Conservation (phyloP, 202 grass and related monocot species). For the Musa balbisiana region DNA sequence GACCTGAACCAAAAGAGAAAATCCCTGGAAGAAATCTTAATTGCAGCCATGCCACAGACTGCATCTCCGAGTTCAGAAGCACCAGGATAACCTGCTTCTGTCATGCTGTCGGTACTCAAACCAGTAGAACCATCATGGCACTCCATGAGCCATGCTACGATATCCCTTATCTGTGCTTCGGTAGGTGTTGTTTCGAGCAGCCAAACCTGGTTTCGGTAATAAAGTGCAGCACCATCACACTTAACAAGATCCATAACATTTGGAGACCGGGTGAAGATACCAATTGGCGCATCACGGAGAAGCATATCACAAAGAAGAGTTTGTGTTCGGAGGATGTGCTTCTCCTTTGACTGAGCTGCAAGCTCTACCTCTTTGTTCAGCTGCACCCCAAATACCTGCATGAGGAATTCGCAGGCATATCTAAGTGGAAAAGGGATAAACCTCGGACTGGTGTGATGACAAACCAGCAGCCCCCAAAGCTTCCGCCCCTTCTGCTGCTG, state of each 20-base stretch:
- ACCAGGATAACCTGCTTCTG: slow-evolving; percentile 78
- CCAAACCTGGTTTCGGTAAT: slow-evolving; percentile 76
- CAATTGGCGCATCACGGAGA: slow-evolving; percentile 75
- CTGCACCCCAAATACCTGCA: slow-evolving; percentile 91
- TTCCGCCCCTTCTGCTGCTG: slow-evolving; percentile 61
- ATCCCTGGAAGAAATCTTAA: slow-evolving; percentile 80
- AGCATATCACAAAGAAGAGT: slow-evolving; percentile 99
- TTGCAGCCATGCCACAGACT: slow-evolving; percentile 90
- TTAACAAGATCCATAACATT: slow-evolving; percentile 96
- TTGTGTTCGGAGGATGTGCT: slow-evolving; percentile 78
- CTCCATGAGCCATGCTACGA: slow-evolving; percentile 65
- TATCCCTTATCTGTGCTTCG: slow-evolving; percentile 67
- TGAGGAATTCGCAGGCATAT: slow-evolving; percentile 93
- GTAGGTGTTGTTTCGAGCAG: slow-evolving; percentile 50
- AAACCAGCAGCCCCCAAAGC: slow-evolving; percentile 89
- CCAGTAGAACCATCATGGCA: slow-evolving; percentile 87
- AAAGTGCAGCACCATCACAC: slow-evolving; percentile 75
- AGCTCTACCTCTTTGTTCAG: slow-evolving; percentile 91
- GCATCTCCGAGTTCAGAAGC: slow-evolving; percentile 55
- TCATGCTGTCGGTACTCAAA: slow-evolving; percentile 86
- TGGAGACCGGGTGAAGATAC: slow-evolving; percentile 82
- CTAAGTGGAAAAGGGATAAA: slow-evolving; percentile 95
- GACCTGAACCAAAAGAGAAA: slow-evolving; percentile 94
- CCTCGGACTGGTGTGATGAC: slow-evolving; percentile 77
- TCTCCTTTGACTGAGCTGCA: slow-evolving; percentile 80